Percentiles rank a stretch among this genome's conserved stretches.
These are phyloP conservation scores for Tuber magnatum DNA, from an alignment of 495 filamentous ascomycete genomes.

Conservation along the genomic window DNA sequence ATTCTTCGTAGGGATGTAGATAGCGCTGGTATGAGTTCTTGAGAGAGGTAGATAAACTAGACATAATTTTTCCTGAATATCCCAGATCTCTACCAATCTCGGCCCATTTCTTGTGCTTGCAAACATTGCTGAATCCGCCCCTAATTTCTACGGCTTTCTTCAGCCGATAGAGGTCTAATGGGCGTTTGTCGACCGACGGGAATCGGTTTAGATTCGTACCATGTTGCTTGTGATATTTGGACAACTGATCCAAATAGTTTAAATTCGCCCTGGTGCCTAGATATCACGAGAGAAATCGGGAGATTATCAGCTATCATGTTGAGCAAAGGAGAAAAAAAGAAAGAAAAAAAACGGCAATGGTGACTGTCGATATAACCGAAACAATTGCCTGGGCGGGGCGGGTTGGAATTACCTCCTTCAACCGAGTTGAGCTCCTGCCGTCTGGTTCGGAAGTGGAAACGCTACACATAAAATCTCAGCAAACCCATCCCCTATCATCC, in stretches of 20 bases:
- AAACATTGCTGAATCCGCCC: conserved; percentile 91
- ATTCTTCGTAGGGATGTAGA: conserved; percentile 95
- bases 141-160: conserved; percentile 93
- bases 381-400: conserved; percentile 20
- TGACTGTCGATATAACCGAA: conserved; percentile 42
- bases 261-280: conserved; percentile 88
- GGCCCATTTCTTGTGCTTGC: conserved; percentile 97
- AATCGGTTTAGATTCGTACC: conserved; percentile 89
- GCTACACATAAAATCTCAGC: conserved; percentile 50
- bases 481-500: conserved; percentile 17
- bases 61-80: conserved; percentile 99
- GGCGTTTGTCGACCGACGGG: conserved; percentile 95
- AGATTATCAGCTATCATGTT: conserved; percentile 18
- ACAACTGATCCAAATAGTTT: conserved; percentile 89
- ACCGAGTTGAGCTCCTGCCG: conserved; percentile 97
- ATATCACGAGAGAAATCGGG: conserved; percentile 13
- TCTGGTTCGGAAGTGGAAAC: conserved; percentile 92
- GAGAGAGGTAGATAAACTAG: conserved; percentile 93
- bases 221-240: conserved; percentile 95
- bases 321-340: neutral
- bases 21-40: conserved; percentile 98
- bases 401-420: conserved; percentile 77
- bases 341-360: conserved; percentile 12
- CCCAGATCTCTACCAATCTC: conserved; percentile 95
- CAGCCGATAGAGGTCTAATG: conserved; percentile 87